Conservation (phyloP, 768 basidiomycete species). For the Collybiopsis luxurians region DNA sequence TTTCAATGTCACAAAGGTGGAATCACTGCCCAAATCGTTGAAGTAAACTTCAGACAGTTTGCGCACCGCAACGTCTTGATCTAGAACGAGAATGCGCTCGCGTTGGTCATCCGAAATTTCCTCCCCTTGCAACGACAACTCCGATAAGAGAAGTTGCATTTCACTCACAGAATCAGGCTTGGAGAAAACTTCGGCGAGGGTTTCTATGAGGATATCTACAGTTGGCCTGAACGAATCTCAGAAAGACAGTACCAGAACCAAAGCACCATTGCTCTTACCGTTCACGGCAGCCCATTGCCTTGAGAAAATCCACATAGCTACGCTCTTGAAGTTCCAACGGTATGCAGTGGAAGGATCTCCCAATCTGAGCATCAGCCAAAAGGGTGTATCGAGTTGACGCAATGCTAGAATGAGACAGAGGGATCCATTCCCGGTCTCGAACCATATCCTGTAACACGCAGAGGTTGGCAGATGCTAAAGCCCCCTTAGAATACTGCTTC, state of each 20-base stretch:
- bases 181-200: neutral
- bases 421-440: slow-evolving; percentile 29
- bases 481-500: neutral
- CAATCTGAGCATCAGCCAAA: neutral
- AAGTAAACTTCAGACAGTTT: slow-evolving; percentile 27
- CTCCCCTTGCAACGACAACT: neutral
- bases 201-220: neutral
- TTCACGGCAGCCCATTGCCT: slow-evolving; percentile 3
- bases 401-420: slow-evolving; percentile 15
- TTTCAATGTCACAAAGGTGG: neutral
- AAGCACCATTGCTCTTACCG: neutral
- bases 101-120: slow-evolving; percentile 21
- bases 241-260: too few species aligned
- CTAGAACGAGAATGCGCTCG: slow-evolving; percentile 32
- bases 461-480: slow-evolving; percentile 9
- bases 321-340: neutral
- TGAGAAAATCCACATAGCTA: neutral
- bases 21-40: slow-evolving; percentile 37
- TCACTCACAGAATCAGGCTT: neutral
- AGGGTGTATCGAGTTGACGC: neutral
- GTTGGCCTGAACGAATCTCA: neutral
- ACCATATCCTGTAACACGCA: slow-evolving; percentile 15
- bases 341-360: neutral
- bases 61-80: slow-evolving; percentile 22
- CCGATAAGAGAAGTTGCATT: neutral